phyloP scores from a whole-genome alignment of 208 protist genomes.

The Trypanosoma vivax region DNA sequence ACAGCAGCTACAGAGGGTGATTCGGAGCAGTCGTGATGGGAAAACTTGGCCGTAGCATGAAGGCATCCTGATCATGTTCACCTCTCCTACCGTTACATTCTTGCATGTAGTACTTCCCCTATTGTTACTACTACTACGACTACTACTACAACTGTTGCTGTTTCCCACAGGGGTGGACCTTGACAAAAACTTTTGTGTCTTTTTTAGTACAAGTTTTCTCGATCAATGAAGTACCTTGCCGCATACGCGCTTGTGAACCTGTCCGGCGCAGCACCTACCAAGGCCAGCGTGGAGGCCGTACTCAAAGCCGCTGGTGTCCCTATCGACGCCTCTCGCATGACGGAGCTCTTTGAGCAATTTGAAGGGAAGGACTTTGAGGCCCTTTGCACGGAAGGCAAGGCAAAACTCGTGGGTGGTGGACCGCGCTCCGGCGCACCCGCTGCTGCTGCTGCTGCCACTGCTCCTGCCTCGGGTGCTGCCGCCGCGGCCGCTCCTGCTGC shows the following conservation, averaged over 20 bases:
- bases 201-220: conserved; percentile 5
- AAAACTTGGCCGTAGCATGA: too few relatives aligned
- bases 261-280: conserved; percentile 73
- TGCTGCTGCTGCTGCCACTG: conserved; percentile 32
- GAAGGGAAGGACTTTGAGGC: conserved; percentile 90
- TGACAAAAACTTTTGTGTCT: not conserved
- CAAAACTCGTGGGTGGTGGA: conserved; percentile 72
- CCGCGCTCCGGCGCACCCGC: conserved; percentile 18
- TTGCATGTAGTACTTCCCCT: conserved; percentile 2
- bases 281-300: conserved; percentile 82
- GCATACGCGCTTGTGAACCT: conserved; percentile 88
- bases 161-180: too few relatives aligned
- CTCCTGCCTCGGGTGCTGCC: conserved; percentile 35
- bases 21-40: too few relatives aligned
- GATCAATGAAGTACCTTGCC: conserved; percentile 61
- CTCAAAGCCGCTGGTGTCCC: conserved; percentile 82
- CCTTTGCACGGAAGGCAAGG: conserved; percentile 74
- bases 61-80: not conserved
- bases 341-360: conserved; percentile 71
- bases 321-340: conserved; percentile 60
- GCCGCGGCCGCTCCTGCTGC: conserved; percentile 43
- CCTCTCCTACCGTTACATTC: not conserved
- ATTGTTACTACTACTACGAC: conserved; percentile 1
- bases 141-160: too few relatives aligned
- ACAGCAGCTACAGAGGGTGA: too few relatives aligned